phyloP scores from a whole-genome alignment of 495 filamentous ascomycete genomes.

The Penicillium nucicola region DNA sequence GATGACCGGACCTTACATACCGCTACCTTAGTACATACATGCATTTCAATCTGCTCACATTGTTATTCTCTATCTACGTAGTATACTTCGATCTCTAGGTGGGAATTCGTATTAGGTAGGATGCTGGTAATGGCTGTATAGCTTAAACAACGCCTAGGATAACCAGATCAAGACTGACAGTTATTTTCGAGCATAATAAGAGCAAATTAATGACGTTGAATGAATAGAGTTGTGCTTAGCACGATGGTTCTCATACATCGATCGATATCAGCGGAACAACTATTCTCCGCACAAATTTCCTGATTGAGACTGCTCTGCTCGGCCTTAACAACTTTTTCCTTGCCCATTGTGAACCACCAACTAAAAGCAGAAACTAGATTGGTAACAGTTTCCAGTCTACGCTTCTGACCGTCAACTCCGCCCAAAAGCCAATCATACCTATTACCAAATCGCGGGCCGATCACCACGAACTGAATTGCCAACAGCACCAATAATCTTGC shows the following conservation, averaged over 20 bases:
- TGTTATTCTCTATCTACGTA: background rate
- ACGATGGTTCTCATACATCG: too few relatives aligned
- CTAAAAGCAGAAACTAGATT: background rate
- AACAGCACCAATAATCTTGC: background rate
- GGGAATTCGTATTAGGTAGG: too few relatives aligned
- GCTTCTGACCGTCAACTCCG: background rate
- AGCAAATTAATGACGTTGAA: too few relatives aligned
- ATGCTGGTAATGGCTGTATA: too few relatives aligned
- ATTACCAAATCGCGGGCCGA: slow-evolving; percentile 4
- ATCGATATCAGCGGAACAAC: slow-evolving; percentile 22
- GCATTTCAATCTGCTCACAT: background rate
- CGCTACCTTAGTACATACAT: slow-evolving; percentile 10
- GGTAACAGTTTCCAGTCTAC: background rate
- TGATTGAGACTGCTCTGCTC: slow-evolving; percentile 25
- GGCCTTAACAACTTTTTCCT: slow-evolving; percentile 4
- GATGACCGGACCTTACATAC: slow-evolving; percentile 24
- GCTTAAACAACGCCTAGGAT: too few relatives aligned
- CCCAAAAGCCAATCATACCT: background rate
- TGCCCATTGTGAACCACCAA: slow-evolving; percentile 9
- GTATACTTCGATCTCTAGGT: too few relatives aligned
- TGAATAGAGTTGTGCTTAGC: too few relatives aligned
- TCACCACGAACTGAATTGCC: slow-evolving; percentile 4
- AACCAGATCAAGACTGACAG: too few relatives aligned
- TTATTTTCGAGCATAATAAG: too few relatives aligned
- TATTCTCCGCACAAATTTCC: slow-evolving; percentile 39